Evolutionary conservation across 2,329 filamentous ascomycete species (phyloP).

Genomic region (Talaromyces sp.): DNA sequence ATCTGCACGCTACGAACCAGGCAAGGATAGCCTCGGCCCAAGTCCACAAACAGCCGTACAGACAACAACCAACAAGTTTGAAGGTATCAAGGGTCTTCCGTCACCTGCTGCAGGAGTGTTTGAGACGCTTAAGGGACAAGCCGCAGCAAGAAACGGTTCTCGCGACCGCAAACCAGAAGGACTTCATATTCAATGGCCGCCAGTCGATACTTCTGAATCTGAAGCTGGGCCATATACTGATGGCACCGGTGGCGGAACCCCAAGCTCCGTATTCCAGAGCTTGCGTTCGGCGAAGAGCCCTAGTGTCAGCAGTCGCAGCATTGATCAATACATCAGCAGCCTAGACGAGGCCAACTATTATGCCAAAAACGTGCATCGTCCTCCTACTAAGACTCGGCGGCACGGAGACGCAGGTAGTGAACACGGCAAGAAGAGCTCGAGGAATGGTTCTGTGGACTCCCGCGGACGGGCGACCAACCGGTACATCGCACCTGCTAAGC

Average conservation of each 20-base stretch:
- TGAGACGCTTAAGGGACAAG: conserved; percentile 58
- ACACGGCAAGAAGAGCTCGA: conserved; percentile 46
- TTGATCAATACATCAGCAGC: conserved; percentile 83
- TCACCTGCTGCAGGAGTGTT: conserved; percentile 66
- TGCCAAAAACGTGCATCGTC: conserved; percentile 48
- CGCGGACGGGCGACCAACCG: conserved; percentile 64
- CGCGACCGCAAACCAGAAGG: conserved; percentile 75
- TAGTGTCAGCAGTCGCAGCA: conserved; percentile 60
- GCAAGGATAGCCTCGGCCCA: conserved; percentile 35
- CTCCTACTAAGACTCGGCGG: conserved; percentile 49
- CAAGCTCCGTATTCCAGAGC: conserved; percentile 41
- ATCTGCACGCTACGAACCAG: conserved; percentile 45
- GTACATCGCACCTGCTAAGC: conserved; percentile 71
- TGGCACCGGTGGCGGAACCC: conserved; percentile 48
- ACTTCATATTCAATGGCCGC: conserved; percentile 60
- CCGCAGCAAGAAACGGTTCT: conserved; percentile 56
- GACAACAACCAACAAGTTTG: conserved; percentile 61
- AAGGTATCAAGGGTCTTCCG: conserved; percentile 56
- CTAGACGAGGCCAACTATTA: conserved; percentile 71
- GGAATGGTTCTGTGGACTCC: conserved; percentile 62
- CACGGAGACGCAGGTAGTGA: conserved; percentile 42
- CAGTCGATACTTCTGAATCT: conserved; percentile 47
- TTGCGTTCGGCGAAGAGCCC: conserved; percentile 53
- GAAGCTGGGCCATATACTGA: conserved; percentile 49
- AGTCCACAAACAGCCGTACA: conserved; percentile 63